A percentile compares a stretch with the other conserved stretches of the same genome.
These are phyloP conservation scores for Linnemannia elongata DNA, from an alignment of 192 early-diverging fungal genomes.

Conservation along the genomic window DNA sequence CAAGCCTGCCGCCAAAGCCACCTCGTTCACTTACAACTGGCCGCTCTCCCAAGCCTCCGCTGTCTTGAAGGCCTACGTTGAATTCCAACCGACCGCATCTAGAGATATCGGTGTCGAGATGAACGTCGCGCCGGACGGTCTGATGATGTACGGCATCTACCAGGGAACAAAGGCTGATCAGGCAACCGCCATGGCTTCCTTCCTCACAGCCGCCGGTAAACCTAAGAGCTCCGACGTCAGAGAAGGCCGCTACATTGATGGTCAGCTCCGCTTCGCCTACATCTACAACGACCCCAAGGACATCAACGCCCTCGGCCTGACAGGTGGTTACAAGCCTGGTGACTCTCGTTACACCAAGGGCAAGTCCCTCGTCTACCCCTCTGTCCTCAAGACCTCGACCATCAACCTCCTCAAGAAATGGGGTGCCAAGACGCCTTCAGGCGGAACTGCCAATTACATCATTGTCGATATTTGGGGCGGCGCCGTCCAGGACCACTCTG, in stretches of 20 bases:
- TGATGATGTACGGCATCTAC: constrained; percentile 48
- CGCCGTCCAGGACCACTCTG: constrained; percentile 18
- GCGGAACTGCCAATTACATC: constrained; percentile 34
- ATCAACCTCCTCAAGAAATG: constrained; percentile 39
- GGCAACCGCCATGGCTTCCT: constrained; percentile 17
- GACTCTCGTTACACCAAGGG: constrained; percentile 46
- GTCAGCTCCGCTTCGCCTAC: constrained; percentile 34
- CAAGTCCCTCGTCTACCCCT: constrained; percentile 41
- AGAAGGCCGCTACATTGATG: constrained; percentile 47
- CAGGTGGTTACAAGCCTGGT: constrained; percentile 16
- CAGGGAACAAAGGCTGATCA: constrained; percentile 25
- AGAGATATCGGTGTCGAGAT: constrained; percentile 53
- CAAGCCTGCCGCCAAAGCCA: constrained; percentile 25
- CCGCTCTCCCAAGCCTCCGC: background rate
- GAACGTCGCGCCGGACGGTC: constrained; percentile 30
- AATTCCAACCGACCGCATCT: constrained; percentile 30
- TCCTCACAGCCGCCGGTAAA: constrained; percentile 17
- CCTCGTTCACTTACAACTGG: constrained; percentile 30
- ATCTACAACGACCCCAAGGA: constrained; percentile 26
- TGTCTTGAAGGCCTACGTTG: constrained; percentile 24
- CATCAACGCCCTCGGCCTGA: constrained; percentile 32
- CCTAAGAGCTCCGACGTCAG: constrained; percentile 20
- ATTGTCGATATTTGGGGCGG: constrained; percentile 59
- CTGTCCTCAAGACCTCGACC: constrained; percentile 14
- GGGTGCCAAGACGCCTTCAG: constrained; percentile 11